Conservation (phyloP, 139 green algal species). For the Chlorella sorokiniana region DNA sequence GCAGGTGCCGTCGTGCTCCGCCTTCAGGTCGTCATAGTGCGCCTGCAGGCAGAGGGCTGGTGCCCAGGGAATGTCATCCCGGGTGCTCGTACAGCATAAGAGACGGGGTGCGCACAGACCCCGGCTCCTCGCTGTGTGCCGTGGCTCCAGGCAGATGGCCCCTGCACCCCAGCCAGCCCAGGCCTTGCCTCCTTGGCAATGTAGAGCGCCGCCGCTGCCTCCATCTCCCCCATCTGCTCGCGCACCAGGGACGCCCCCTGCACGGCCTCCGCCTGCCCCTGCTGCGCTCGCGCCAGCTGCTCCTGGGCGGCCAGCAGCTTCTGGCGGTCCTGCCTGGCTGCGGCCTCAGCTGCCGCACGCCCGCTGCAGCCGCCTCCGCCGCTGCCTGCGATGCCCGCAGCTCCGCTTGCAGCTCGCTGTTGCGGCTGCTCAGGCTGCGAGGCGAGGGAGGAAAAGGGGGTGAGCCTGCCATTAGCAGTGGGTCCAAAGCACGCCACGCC, state of each 20-base stretch:
- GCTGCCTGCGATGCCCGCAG: not conserved
- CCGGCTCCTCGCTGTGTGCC: not conserved
- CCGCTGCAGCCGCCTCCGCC: not conserved
- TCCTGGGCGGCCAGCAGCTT: constrained; percentile 22
- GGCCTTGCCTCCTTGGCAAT: constrained; percentile 38
- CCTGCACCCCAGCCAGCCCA: not conserved
- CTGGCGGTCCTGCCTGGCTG: not conserved
- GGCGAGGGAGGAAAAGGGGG: not conserved
- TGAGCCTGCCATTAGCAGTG: not conserved
- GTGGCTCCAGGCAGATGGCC: not conserved
- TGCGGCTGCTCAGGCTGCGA: constrained; percentile 7
- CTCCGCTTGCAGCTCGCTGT: not conserved
- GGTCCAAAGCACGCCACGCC: not conserved
- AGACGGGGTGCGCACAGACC: no score
- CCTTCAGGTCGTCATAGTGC: constrained; percentile 29
- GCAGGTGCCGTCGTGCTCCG: constrained; percentile 6
- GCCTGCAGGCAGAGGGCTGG: constrained; percentile 14
- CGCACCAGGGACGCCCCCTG: not conserved
- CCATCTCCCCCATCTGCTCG: constrained; percentile 28
- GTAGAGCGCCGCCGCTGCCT: constrained; percentile 34
- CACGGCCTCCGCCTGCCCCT: constrained; percentile 1
- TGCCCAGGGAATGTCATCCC: no score
- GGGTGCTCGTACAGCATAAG: not conserved
- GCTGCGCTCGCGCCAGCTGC: constrained; percentile 13
- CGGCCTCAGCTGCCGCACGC: not conserved